Evolutionary conservation across 1,284 basidiomycete species (phyloP).

Genomic region (Nidula niveotomentosa): DNA sequence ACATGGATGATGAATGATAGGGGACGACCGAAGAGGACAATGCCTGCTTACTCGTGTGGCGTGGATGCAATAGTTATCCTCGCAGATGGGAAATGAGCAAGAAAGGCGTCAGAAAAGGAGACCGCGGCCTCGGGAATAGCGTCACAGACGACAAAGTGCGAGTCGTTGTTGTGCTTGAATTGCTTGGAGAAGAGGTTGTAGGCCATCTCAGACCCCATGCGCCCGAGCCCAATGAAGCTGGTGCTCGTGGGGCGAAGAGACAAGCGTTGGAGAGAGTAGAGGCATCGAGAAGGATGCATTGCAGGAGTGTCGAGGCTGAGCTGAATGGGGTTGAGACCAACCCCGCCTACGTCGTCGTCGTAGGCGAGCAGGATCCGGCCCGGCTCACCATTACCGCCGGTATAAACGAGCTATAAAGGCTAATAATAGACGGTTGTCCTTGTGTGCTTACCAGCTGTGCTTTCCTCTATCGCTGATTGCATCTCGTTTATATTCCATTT

Average conservation of each 20-base stretch:
- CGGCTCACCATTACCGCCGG: too few species aligned
- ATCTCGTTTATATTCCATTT: too few species aligned
- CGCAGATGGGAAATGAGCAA: conserved; percentile 54
- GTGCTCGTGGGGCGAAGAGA: conserved; percentile 48
- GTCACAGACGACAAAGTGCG: conserved; percentile 77
- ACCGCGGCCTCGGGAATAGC: conserved; percentile 60
- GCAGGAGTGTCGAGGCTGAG: too few species aligned
- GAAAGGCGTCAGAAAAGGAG: conserved; percentile 56
- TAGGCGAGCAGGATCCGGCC: too few species aligned
- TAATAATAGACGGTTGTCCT: too few species aligned
- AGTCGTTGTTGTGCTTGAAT: conserved; percentile 41
- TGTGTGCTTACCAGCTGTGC: too few species aligned
- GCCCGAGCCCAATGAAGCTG: conserved; percentile 79
- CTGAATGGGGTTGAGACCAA: too few species aligned
- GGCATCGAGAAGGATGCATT: conserved; percentile 4
- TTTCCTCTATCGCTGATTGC: too few species aligned
- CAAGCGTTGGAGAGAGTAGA: conserved; percentile 22
- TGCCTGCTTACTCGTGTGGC: conserved; percentile 62
- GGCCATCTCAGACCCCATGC: conserved; percentile 87
- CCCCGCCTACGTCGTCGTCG: too few species aligned
- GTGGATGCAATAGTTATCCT: conserved; percentile 55
- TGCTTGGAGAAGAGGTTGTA: conserved; percentile 78
- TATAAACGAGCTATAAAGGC: too few species aligned
- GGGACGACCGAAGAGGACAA: neutral
- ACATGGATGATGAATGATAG: conserved; percentile 1